These are phyloP conservation scores for Pseudomassariella vexata DNA, from an alignment of 2,329 filamentous ascomycete species.

Conservation along the genomic window DNA sequence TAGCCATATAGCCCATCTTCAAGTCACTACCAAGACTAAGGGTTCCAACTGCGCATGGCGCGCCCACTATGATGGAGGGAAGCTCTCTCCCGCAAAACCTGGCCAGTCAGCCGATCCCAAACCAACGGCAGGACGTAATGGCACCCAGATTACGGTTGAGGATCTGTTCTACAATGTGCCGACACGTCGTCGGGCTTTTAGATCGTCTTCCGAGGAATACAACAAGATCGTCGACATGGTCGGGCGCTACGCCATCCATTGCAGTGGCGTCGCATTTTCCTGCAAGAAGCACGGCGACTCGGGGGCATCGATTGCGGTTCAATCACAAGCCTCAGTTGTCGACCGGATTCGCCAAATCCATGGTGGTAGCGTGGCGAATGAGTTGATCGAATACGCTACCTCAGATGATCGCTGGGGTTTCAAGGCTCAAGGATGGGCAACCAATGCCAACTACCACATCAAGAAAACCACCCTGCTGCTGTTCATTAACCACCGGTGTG, in stretches of 20 bases:
- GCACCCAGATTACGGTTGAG: conserved; percentile 94
- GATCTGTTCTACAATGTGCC: conserved; percentile 97
- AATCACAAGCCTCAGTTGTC: conserved; percentile 62
- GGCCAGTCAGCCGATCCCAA: conserved; percentile 84
- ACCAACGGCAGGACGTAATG: conserved; percentile 77
- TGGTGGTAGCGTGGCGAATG: conserved; percentile 77
- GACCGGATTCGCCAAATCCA: conserved; percentile 91
- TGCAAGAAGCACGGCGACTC: conserved; percentile 95
- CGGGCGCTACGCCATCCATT: conserved; percentile 89
- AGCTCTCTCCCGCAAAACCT: conserved; percentile 75
- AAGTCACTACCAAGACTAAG: conserved; percentile 88
- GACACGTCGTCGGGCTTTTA: conserved; percentile 80
- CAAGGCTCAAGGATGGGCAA: conserved; percentile 72
- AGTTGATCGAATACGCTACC: conserved; percentile 71
- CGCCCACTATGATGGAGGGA: conserved; percentile 80
- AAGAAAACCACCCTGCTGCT: conserved; percentile 84
- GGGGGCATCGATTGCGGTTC: conserved; percentile 74
- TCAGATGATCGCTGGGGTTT: conserved; percentile 78
- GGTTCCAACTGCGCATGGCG: conserved; percentile 86
- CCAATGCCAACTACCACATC: conserved; percentile 90
- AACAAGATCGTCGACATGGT: conserved; percentile 96
- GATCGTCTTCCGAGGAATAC: conserved; percentile 89
- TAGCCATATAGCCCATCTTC: conserved; percentile 94
- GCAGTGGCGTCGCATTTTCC: conserved; percentile 83
- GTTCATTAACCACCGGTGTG: conserved; percentile 94